Evolutionary conservation across 768 basidiomycete species (phyloP), one percentile per base, ranked within the genome.

Genomic region (Pleurotus salmoneostramineus): DNA sequence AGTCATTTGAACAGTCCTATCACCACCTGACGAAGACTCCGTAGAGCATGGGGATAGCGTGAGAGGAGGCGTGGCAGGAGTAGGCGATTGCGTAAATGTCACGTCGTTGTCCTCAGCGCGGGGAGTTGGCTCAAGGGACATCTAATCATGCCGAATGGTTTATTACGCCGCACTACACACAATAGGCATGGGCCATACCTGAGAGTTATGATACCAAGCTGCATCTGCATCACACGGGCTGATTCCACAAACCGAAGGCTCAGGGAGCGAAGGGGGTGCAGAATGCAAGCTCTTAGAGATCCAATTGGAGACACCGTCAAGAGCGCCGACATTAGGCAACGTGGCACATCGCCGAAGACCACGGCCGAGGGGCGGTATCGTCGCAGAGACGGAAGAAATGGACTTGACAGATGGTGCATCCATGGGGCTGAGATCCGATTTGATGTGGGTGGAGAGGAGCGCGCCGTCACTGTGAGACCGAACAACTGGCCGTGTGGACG

Each of bases 31-130:
- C 10, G 76, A 77, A 0, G 81, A 85, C 57, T 83, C 83, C 0
- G 83, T 84, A 3, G 84, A 79, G 1, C 83, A 78, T 0, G 85
- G 85, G 0, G 85, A 86, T 50, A 82, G 81, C 8, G 75, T 79
- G 40, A 87, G 79, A 15, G 75, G 72, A 0, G 85, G 85, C 0
- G 83, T 84, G n/a, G 78, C 70, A 7, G 84, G 82, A 61, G 77
- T 78, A 7, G 71, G 78, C 60, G 66, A 74, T 27, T 65, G 64
- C 47, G 65, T 67, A 44, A 64, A 58, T 33, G 56, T 61, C 21
- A 62, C 64, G 42, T 47, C 35, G 47, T 14, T 60, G 63, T 21
- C 56, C 14, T 48, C 60, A 17, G 34, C 54, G 11, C 52, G 60
- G 11, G 47, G 50, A 54, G 57, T 55, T 12, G 56, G 56, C 14